Percentiles rank a stretch among this genome's conserved stretches.
These are phyloP conservation scores for Inga laurina DNA, from an alignment of 306 rosid species.

Conservation along the genomic window DNA sequence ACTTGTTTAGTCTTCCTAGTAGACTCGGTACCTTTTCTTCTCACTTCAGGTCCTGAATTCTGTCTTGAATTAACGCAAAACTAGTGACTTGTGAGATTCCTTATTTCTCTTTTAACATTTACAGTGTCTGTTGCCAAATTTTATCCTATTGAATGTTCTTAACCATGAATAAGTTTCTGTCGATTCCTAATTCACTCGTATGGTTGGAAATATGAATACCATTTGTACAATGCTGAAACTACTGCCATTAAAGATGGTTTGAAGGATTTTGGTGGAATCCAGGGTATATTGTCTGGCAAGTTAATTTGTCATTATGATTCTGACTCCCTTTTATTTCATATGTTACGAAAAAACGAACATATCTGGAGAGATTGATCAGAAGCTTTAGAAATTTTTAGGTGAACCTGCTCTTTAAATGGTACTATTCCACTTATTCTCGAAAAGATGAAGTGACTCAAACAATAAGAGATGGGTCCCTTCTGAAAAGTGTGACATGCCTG, in stretches of 20 bases:
- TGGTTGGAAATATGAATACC: slow-evolving; percentile 15
- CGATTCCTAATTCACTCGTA: not conserved
- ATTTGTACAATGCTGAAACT: not conserved
- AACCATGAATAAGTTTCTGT: not conserved
- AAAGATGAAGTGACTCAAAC: not conserved
- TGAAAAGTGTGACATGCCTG: not conserved
- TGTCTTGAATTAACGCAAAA: slow-evolving; percentile 17
- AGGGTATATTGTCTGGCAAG: slow-evolving; percentile 17
- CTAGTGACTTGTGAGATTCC: slow-evolving; percentile 12
- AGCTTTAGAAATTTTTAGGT: not conserved
- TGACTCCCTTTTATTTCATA: not conserved
- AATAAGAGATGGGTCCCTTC: not conserved
- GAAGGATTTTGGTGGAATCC: slow-evolving; percentile 22
- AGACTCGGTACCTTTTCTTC: not conserved
- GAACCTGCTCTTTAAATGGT: not conserved
- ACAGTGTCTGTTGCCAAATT: not conserved
- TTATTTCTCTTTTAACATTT: not conserved
- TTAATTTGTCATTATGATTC: not conserved
- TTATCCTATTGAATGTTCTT: slow-evolving; percentile 2
- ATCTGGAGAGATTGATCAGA: slow-evolving; percentile 10
- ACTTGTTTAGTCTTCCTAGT: not conserved
- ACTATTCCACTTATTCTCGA: not conserved
- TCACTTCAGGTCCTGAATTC: slow-evolving; percentile 5
- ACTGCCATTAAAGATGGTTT: not conserved
- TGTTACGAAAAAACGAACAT: not conserved